Evolutionary conservation across 2,329 filamentous ascomycete species (phyloP), one percentile per base, ranked within the genome.

Genomic region (Penicillium sumatraense): DNA sequence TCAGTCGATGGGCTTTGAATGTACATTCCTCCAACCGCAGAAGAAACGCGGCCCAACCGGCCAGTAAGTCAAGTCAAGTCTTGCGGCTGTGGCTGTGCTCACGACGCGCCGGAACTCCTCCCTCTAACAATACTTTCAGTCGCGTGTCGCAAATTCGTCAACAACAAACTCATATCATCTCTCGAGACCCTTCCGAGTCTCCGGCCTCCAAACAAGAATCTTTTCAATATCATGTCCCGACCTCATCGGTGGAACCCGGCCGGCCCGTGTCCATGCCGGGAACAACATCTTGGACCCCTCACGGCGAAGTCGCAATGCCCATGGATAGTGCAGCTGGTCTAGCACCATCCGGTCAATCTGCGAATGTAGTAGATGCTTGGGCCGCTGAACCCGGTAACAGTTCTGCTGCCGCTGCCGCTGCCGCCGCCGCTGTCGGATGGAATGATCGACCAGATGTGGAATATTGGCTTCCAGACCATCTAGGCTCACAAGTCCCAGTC

Each of bases 21-120:
- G 75, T 58, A 77, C 75, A 6, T 78, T 75, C 54, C 69, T 76
- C 35, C 68, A 72, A 41, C 73, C 73, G 6, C 73, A 76, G 54
- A 78, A 77, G 58, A 77, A 76, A 53, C 68, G 75, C 41, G 75
- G 75, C 4, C 62, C 75, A 35, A 67, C 70, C 23, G 70, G 69
- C 51, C 68, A 72, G 72, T 74, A 62, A 69, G 72, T 71, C 33
- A 42, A 24, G 40, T 52, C 21, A 13, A 36, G 44, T 16, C n/a
- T 36, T n/a, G 33, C 33, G 33, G 14, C 7, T 4, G 11, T 14
- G 29, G 8, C 29, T 7, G 13, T 13, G 14, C 31, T 6, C 27
- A 29, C 14, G 14, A 54, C 27, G 23, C 24, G 50, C 21, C 26
- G 23, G 44, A 47, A 11, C 23, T 18, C 31, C 47, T 10, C 23